These are phyloP conservation scores for Penicillium longicatenatum DNA, from an alignment of 495 filamentous ascomycete genomes.

Conservation along the genomic window DNA sequence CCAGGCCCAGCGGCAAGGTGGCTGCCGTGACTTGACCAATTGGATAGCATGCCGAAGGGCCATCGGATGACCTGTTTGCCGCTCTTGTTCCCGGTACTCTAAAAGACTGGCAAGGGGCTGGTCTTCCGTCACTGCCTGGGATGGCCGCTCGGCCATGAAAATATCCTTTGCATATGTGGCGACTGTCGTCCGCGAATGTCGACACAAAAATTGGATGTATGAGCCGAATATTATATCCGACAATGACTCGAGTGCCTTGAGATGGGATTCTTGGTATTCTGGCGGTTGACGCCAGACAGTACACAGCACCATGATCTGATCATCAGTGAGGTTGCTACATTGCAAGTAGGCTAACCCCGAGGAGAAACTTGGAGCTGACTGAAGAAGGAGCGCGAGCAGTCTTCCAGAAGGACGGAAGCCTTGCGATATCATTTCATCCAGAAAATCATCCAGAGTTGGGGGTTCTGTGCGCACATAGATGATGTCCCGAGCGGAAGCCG, in stretches of 20 bases:
- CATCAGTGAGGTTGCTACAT: constrained; percentile 34
- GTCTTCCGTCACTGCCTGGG: constrained; percentile 8
- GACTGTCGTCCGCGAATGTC: constrained; percentile 18
- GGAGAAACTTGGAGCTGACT: constrained; percentile 38
- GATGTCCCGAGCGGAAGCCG: constrained; percentile 56
- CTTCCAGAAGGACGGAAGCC: constrained; percentile 43
- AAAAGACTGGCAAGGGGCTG: constrained; percentile 21
- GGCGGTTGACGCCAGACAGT: constrained; percentile 25
- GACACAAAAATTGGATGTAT: constrained; percentile 52
- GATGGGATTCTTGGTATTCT: constrained; percentile 17
- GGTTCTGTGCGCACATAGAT: constrained; percentile 58
- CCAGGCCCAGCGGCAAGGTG: constrained; percentile 44
- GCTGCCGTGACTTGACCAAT: constrained; percentile 36
- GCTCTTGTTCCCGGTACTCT: constrained; percentile 17
- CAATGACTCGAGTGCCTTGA: constrained; percentile 31
- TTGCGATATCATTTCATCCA: constrained; percentile 53
- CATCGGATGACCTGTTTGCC: constrained; percentile 20
- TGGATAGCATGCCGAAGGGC: constrained; percentile 47
- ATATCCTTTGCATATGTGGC: constrained; percentile 16
- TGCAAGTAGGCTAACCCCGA: constrained; percentile 46
- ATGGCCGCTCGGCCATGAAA: constrained; percentile 31
- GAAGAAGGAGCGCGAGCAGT: constrained; percentile 53
- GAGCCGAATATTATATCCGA: constrained; percentile 47
- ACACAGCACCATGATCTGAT: constrained; percentile 36
- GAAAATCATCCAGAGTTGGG: constrained; percentile 56